phyloP scores from a whole-genome alignment of 2,329 filamentous ascomycete genomes.

The Nannizzia gypsea region DNA sequence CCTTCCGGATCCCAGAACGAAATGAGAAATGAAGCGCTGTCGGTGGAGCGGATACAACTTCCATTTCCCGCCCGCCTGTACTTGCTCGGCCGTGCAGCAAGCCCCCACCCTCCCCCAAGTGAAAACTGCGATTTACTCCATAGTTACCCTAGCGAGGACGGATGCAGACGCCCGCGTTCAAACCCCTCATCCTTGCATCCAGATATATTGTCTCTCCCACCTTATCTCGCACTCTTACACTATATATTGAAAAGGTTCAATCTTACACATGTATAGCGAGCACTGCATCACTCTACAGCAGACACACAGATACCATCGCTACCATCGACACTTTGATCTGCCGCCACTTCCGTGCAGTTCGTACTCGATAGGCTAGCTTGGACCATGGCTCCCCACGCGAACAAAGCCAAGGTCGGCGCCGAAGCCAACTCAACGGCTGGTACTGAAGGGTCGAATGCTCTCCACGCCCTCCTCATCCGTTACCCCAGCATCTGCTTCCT shows the following conservation, averaged over 20 bases:
- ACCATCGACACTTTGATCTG: background rate
- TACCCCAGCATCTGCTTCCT: background rate
- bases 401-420: background rate
- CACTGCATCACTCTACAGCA: background rate
- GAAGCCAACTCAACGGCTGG: background rate
- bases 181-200: background rate
- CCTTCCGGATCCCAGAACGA: no score
- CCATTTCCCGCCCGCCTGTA: no score
- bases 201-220: background rate
- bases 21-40: no score
- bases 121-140: no score
- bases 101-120: no score
- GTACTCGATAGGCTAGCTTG: background rate
- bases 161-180: no score
- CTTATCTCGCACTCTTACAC: background rate
- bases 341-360: background rate
- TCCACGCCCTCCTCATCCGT: background rate
- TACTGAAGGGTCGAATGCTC: background rate
- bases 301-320: background rate
- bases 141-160: no score
- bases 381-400: conserved; percentile 1
- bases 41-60: no score
- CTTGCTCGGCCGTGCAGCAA: no score
- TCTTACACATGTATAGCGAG: background rate
- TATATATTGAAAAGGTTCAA: background rate